These are phyloP conservation scores for Russula abietina DNA, from an alignment of 768 basidiomycete genomes.

Conservation along the genomic window DNA sequence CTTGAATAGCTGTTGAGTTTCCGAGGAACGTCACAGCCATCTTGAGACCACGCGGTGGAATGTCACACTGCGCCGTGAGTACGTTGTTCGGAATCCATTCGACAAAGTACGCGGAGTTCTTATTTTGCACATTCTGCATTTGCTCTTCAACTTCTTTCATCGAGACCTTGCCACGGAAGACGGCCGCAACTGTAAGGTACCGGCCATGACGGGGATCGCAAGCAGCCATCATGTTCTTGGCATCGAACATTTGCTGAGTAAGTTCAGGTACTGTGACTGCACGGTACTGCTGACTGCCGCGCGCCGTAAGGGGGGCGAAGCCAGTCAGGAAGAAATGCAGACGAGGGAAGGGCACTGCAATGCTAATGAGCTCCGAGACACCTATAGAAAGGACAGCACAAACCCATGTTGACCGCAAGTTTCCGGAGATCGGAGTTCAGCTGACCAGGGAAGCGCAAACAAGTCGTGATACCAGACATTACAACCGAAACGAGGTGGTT, in stretches of 20 bases:
- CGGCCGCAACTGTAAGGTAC: conserved; percentile 94
- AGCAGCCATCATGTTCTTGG: conserved; percentile 99
- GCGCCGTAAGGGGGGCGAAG: conserved; percentile 89
- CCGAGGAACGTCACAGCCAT: conserved; percentile 98
- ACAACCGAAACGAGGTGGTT: conserved; percentile 97
- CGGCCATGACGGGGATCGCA: conserved; percentile 95
- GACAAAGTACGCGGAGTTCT: conserved; percentile 97
- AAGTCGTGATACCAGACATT: conserved; percentile 98
- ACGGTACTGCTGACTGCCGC: conserved; percentile 91
- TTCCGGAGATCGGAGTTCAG: conserved; percentile 98
- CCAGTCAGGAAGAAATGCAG: conserved; percentile 99
- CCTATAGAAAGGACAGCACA: conserved; percentile 27
- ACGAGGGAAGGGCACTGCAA: conserved; percentile 90
- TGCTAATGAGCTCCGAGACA: conserved; percentile 9
- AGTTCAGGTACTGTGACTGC: conserved; percentile 96
- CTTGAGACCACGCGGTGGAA: conserved; percentile 90
- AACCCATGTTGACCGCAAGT: conserved; percentile 98
- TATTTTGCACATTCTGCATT: conserved; percentile 96
- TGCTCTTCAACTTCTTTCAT: conserved; percentile 99
- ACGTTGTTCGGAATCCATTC: conserved; percentile 99
- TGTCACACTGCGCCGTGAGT: conserved; percentile 96
- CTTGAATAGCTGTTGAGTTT: conserved; percentile 95
- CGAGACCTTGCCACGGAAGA: conserved; percentile 99
- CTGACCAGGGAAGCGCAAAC: conserved; percentile 99
- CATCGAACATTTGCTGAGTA: conserved; percentile 99